Evolutionary conservation across 345 rosid species (phyloP).

Genomic region (Noccaea bulbosa): DNA sequence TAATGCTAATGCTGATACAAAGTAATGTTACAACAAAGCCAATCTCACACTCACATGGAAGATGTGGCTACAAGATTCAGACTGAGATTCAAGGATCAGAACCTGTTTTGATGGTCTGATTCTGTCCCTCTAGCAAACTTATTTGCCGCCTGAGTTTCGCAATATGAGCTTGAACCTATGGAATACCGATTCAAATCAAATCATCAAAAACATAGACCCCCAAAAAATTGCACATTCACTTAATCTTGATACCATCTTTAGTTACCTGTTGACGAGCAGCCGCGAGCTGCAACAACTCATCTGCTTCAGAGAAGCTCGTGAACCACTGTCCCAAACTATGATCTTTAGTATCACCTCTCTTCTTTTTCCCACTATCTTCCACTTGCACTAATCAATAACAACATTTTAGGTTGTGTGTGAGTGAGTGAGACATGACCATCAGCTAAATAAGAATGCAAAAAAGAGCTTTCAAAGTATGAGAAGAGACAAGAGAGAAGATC

Average conservation of each 20-base stretch:
- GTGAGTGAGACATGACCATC: neutral
- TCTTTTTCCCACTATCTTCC: conserved; percentile 51
- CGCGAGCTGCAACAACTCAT: conserved; percentile 67
- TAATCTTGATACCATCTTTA: neutral
- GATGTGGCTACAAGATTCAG: conserved; percentile 29
- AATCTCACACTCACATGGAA: conserved; percentile 12
- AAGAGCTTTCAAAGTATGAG: too few species aligned
- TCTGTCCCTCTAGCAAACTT: conserved; percentile 69
- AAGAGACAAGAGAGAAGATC: conserved; percentile 22
- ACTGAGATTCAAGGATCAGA: conserved; percentile 54
- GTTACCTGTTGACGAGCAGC: conserved; percentile 76
- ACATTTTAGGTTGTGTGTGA: neutral
- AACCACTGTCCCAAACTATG: conserved; percentile 61
- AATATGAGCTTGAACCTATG: conserved; percentile 78
- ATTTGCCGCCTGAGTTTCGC: conserved; percentile 67
- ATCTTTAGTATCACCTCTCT: conserved; percentile 69
- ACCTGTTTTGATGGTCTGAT: conserved; percentile 60
- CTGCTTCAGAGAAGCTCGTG: conserved; percentile 73
- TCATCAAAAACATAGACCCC: conserved; percentile 16
- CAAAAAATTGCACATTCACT: neutral
- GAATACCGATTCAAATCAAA: neutral
- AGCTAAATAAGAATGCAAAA: too few species aligned
- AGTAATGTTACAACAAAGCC: conserved; percentile 20
- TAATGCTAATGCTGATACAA: conserved; percentile 19
- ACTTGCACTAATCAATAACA: conserved; percentile 42